phyloP scores from a whole-genome alignment of 306 rosid genomes.

The Phaseolus lunatus region DNA sequence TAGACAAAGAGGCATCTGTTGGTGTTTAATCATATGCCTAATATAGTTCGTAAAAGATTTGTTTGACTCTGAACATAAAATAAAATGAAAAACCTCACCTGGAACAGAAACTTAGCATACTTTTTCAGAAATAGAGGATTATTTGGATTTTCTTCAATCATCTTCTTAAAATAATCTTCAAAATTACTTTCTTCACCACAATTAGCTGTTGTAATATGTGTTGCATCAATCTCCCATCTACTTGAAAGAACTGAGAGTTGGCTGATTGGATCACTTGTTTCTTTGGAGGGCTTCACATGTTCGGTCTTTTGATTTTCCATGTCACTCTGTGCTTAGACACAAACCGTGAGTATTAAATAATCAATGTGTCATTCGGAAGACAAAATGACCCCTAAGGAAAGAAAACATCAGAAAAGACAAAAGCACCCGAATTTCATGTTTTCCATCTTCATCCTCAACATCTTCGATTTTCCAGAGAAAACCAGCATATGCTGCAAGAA shows the following conservation, averaged over 20 bases:
- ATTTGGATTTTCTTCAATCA: slow-evolving; percentile 63
- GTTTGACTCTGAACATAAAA: neutral
- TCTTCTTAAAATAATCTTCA: slow-evolving; percentile 62
- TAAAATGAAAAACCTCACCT: slow-evolving; percentile 56
- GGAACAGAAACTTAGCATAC: slow-evolving; percentile 74
- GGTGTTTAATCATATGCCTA: slow-evolving; percentile 31
- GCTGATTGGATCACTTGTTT: slow-evolving; percentile 30
- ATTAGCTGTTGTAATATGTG: slow-evolving; percentile 35
- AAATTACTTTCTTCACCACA: slow-evolving; percentile 37
- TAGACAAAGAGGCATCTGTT: slow-evolving; percentile 27
- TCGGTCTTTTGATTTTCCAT: slow-evolving; percentile 37
- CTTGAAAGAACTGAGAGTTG: slow-evolving; percentile 28
- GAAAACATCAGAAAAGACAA: slow-evolving; percentile 14
- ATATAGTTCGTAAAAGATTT: neutral
- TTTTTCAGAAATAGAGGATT: slow-evolving; percentile 69
- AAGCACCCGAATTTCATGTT: slow-evolving; percentile 53
- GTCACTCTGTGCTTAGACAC: slow-evolving; percentile 52
- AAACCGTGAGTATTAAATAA: slow-evolving; percentile 39
- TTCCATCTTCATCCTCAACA: slow-evolving; percentile 49
- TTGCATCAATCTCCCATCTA: slow-evolving; percentile 44
- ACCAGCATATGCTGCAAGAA: slow-evolving; percentile 84
- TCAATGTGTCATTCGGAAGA: slow-evolving; percentile 23
- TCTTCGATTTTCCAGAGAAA: slow-evolving; percentile 84
- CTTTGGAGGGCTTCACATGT: slow-evolving; percentile 40
- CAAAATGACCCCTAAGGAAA: neutral